Percentiles rank a stretch among this genome's conserved stretches.
Conservation (phyloP, 345 rosid genomes). For the Kandelia obovata region DNA sequence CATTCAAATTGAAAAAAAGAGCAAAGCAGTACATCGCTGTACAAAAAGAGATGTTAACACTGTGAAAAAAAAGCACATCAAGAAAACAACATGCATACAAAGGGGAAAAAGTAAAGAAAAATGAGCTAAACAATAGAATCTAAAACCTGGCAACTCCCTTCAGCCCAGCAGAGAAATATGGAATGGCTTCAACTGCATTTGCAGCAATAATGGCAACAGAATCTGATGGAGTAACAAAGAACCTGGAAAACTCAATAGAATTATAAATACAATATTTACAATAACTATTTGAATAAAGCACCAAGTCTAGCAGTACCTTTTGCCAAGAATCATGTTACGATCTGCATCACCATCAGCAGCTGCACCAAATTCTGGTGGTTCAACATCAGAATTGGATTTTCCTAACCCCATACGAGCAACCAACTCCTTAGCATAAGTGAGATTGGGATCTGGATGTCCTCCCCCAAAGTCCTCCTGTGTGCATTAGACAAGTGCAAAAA, state of each 20-base stretch:
- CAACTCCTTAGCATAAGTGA: constrained; percentile 96
- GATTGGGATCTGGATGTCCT: constrained; percentile 98
- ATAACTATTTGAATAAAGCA: background rate
- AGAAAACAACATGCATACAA: background rate
- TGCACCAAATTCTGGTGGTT: constrained; percentile 97
- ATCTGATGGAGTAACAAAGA: constrained; percentile 98
- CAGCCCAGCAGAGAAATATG: constrained; percentile 87
- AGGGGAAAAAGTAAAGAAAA: background rate
- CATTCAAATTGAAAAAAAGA: background rate
- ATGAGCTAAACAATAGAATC: constrained; percentile 8
- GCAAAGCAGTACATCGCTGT: background rate
- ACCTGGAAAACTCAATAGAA: constrained; percentile 43
- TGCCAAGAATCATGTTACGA: constrained; percentile 98
- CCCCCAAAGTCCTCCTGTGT: constrained; percentile 99
- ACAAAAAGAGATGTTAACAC: background rate
- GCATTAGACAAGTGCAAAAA: constrained; percentile 12
- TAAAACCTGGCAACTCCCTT: constrained; percentile 97
- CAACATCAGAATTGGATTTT: constrained; percentile 60
- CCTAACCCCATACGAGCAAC: constrained; percentile 94
- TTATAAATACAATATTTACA: constrained; percentile 10
- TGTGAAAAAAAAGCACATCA: background rate
- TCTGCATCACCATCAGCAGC: constrained; percentile 99
- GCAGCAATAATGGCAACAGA: constrained; percentile 99
- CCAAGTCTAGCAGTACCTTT: constrained; percentile 49
- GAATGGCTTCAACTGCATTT: constrained; percentile 89